Evolutionary conservation across 2,329 filamentous ascomycete species (phyloP).

Genomic region (Byssothecium circinans): DNA sequence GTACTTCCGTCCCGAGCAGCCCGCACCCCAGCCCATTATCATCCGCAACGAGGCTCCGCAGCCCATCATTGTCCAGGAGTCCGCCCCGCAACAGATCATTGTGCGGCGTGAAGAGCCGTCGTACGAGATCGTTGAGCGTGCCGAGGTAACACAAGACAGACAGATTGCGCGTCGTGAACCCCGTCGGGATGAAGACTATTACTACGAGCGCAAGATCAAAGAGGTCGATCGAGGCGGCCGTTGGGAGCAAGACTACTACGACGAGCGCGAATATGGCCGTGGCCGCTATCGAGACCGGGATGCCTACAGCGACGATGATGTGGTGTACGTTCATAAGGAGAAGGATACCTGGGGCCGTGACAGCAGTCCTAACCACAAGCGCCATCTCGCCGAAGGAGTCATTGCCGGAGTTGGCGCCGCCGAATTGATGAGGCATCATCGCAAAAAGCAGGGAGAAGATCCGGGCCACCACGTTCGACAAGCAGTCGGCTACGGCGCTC

Average conservation of each 20-base stretch:
- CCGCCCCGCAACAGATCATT: constrained; percentile 52
- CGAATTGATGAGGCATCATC: constrained; percentile 60
- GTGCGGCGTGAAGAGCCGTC: constrained; percentile 57
- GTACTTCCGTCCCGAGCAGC: constrained; percentile 51
- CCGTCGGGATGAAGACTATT: constrained; percentile 61
- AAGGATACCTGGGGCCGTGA: constrained; percentile 46
- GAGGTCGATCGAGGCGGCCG: constrained; percentile 53
- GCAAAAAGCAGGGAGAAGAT: constrained; percentile 58
- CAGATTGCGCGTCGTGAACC: constrained; percentile 49
- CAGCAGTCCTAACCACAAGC: constrained; percentile 53
- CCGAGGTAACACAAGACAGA: constrained; percentile 55
- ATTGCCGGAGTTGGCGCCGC: constrained; percentile 63
- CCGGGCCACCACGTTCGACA: constrained; percentile 55
- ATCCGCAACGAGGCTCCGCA: constrained; percentile 53
- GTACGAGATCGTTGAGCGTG: constrained; percentile 62
- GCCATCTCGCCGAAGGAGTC: constrained; percentile 64
- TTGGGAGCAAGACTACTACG: constrained; percentile 40
- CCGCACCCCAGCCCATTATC: constrained; percentile 49
- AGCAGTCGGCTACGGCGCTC: constrained; percentile 61
- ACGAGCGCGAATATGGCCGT: constrained; percentile 42
- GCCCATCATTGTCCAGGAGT: constrained; percentile 60
- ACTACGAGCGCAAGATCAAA: constrained; percentile 51
- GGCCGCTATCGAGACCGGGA: constrained; percentile 47
- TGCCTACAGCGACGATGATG: constrained; percentile 63
- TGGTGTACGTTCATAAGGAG: constrained; percentile 61